Conservation (phyloP, 176 grass and related monocot species). For the Avena eriantha region DNA sequence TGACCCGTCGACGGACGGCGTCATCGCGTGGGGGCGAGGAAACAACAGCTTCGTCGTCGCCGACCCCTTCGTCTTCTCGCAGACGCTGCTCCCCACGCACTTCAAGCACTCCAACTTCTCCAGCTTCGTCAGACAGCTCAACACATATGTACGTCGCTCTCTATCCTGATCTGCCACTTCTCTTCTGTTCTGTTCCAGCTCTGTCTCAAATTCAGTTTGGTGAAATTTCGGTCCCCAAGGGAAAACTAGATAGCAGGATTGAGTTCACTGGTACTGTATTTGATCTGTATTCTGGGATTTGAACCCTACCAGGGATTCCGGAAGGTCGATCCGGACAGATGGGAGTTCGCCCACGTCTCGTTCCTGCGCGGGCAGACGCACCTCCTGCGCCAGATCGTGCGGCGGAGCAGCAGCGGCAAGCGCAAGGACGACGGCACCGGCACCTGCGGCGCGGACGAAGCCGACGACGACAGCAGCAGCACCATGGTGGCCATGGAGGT, state of each 20-base stretch:
- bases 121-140: slow-evolving; percentile 95
- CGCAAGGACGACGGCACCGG: slow-evolving; percentile 37
- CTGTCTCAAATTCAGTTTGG: background rate
- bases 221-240: background rate
- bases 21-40: slow-evolving; percentile 65
- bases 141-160: slow-evolving; percentile 68
- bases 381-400: slow-evolving; percentile 61
- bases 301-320: slow-evolving; percentile 56
- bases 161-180: no score
- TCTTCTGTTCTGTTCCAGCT: background rate
- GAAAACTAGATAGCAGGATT: background rate
- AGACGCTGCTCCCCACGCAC: slow-evolving; percentile 72
- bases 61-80: slow-evolving; percentile 81
- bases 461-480: slow-evolving; percentile 8
- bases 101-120: slow-evolving; percentile 99
- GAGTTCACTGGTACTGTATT: background rate
- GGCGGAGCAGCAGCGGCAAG: slow-evolving; percentile 50
- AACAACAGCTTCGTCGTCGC: slow-evolving; percentile 91
- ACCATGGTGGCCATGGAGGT: slow-evolving; percentile 72
- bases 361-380: slow-evolving; percentile 76
- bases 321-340: slow-evolving; percentile 78
- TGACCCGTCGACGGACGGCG: slow-evolving; percentile 67
- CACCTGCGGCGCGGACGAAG: background rate
- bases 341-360: slow-evolving; percentile 80
- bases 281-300: background rate